Conservation (phyloP, 2,329 filamentous ascomycete species). For the Cladorrhinum sp. region DNA sequence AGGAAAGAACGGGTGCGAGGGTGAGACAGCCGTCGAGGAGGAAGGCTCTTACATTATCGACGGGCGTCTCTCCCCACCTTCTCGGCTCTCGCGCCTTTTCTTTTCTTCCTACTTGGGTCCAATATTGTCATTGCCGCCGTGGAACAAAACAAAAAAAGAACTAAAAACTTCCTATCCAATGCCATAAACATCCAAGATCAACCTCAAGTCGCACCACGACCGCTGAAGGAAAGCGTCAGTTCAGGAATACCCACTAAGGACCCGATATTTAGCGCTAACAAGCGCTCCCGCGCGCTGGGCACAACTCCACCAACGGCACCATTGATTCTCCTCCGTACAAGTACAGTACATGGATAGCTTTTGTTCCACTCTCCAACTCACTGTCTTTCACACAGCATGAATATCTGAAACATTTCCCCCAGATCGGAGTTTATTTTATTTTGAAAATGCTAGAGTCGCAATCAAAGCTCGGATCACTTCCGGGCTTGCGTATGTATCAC, state of each 20-base stretch:
- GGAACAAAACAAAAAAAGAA: too few relatives aligned
- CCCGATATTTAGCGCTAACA: not conserved
- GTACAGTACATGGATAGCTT: too few relatives aligned
- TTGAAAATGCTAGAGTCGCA: not conserved
- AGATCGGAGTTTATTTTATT: not conserved
- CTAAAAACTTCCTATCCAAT: too few relatives aligned
- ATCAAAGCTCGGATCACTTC: constrained; percentile 12
- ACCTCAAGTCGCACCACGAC: not conserved
- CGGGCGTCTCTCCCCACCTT: too few relatives aligned
- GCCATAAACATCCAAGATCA: too few relatives aligned
- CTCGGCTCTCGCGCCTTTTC: too few relatives aligned
- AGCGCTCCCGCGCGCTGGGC: too few relatives aligned
- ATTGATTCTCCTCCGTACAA: not conserved
- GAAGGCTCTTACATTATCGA: too few relatives aligned
- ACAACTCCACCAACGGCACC: not conserved
- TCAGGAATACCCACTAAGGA: not conserved
- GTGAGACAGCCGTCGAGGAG: not conserved
- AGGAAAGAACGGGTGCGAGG: not conserved
- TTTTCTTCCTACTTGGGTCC: too few relatives aligned
- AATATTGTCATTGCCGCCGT: too few relatives aligned
- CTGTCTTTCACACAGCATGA: not conserved
- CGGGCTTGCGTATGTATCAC: not conserved
- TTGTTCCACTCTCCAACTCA: not conserved
- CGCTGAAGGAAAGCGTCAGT: not conserved
- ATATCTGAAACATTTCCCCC: not conserved